Conservation (phyloP, 345 rosid species). For the Populus davidiana region DNA sequence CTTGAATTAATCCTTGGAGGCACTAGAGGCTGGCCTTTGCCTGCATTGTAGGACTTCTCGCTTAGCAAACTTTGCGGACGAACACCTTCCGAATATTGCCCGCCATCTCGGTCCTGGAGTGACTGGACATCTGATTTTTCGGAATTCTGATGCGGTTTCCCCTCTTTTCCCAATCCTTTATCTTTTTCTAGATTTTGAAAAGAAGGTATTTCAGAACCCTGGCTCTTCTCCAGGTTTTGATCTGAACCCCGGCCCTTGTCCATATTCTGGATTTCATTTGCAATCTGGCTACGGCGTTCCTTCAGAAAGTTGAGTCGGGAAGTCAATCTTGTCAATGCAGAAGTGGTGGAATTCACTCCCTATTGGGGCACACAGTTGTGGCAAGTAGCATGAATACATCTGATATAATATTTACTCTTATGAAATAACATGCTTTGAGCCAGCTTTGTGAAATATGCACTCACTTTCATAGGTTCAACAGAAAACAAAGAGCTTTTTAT, state of each 20-base stretch:
- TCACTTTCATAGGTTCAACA: neutral
- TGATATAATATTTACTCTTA: neutral
- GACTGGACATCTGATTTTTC: conserved; percentile 5
- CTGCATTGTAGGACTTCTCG: conserved; percentile 40
- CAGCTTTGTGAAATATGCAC: neutral
- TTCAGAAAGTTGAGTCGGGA: conserved; percentile 76
- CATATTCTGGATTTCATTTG: conserved; percentile 53
- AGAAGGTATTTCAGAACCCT: conserved; percentile 6
- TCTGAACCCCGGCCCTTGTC: conserved; percentile 43
- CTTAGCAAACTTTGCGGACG: conserved; percentile 25
- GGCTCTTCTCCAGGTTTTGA: conserved; percentile 1
- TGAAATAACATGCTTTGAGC: neutral
- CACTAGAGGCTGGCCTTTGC: conserved; percentile 18
- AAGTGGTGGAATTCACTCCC: conserved; percentile 52
- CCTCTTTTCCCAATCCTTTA: conserved; percentile 12
- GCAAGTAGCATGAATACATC: neutral
- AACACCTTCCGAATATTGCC: conserved; percentile 9
- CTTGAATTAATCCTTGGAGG: conserved; percentile 35
- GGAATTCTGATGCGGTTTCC: neutral
- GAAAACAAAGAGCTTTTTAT: neutral
- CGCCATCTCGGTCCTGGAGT: neutral
- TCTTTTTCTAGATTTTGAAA: conserved; percentile 4
- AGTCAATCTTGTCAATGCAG: conserved; percentile 74
- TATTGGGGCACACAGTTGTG: conserved; percentile 23
- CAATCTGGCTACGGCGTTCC: conserved; percentile 69